Percentiles rank a stretch among this genome's conserved stretches.
These are phyloP conservation scores for Exophiala sp. DNA, from an alignment of 2,329 filamentous ascomycete species.

Conservation along the genomic window DNA sequence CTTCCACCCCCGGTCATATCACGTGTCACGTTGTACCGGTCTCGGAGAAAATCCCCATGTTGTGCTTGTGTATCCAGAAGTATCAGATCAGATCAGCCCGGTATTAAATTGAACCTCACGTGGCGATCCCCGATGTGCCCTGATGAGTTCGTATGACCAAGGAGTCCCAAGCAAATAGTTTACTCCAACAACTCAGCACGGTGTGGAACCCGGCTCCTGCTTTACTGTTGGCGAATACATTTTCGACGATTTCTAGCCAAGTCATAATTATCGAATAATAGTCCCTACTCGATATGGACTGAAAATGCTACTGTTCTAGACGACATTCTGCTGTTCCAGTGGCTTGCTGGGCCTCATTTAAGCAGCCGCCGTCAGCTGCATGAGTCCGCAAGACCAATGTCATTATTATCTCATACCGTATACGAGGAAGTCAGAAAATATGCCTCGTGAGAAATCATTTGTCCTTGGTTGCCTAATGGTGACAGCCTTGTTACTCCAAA, in stretches of 20 bases:
- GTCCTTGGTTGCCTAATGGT: neutral
- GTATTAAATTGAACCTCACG: neutral
- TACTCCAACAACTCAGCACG: no score
- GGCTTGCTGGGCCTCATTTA: no score
- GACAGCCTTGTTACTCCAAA: conserved; percentile 1
- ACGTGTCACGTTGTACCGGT: neutral
- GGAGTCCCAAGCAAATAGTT: no score
- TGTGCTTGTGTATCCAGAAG: neutral
- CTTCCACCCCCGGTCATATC: no score
- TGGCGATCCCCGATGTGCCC: neutral
- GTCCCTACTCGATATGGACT: no score
- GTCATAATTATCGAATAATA: no score
- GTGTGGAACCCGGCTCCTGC: no score
- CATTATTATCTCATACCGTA: neutral
- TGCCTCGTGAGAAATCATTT: neutral
- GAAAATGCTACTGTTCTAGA: no score
- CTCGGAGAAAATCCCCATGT: neutral
- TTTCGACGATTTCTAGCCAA: no score
- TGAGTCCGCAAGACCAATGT: neutral
- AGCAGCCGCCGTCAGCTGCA: neutral
- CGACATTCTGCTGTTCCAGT: no score
- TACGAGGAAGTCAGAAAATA: neutral
- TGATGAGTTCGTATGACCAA: no score
- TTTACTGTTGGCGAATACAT: no score
- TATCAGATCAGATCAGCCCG: neutral